Evolutionary conservation across 2,329 filamentous ascomycete species (phyloP), one percentile per base, ranked within the genome.

Genomic region (Clonostachys chloroleuca): DNA sequence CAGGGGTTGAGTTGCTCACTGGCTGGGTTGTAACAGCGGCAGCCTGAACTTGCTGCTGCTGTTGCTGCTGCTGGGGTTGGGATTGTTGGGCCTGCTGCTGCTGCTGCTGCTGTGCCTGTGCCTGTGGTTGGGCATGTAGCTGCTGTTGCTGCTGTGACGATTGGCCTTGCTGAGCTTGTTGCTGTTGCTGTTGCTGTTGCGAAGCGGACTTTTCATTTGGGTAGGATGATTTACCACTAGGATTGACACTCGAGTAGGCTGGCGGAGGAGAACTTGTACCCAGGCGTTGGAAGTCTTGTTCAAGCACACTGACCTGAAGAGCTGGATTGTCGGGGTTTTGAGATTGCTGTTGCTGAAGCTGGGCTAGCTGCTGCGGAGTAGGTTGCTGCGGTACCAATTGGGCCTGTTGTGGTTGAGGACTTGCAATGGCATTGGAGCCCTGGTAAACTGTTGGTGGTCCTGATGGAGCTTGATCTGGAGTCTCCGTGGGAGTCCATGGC

Each of bases 401-500:
- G 34, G 66, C 58, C 36, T 66, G 62, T 46, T 69, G 63, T 42
- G 64, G 68, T 47, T 57, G 67, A 80, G 56, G 73, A 42, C 66
- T 77, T 34, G 77, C 66, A 6, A 92, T 83, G 51, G 88, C 84
- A 53, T 85, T 86, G 45, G 82, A 80, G 7, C 94, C 94, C 67
- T 96, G 92, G 57, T 96, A 97, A 2, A 95, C 87, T 0, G 88
- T 91, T 1, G 92, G 91, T 33, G 91, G 91, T 0, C 92, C 92
- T 69, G 96, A 90, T 6, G 90, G 89, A 45, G 91, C 86, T 51
- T 85, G 86, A 34, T 90, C 91, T 2, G 92, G 91, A 48, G 84
- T 79, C 64, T 99, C 94, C 4, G 94, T 97, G 1, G 94, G 94
- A 10, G 92, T 97, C 94, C 92, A 97, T 33, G 92, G 92, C 43